Percentiles rank a stretch among this genome's conserved stretches.
Conservation (phyloP, 2,329 filamentous ascomycete species). For the Orbilia brochopaga region DNA sequence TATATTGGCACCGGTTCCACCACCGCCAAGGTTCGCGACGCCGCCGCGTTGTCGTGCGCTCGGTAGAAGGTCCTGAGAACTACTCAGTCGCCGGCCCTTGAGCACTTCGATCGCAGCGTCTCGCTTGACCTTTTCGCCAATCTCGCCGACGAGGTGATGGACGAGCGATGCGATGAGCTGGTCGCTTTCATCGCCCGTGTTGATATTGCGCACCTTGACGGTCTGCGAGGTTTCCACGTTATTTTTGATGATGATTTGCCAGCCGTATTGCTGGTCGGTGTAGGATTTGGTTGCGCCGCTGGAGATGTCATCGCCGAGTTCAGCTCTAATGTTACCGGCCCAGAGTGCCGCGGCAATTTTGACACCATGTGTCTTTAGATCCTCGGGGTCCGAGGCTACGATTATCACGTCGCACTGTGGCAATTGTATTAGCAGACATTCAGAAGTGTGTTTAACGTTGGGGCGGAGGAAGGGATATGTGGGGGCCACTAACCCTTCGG, state of each 20-base stretch:
- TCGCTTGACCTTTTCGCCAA: slow-evolving; percentile 76
- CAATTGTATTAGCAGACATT: slow-evolving; percentile 58
- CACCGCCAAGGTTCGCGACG: slow-evolving; percentile 14
- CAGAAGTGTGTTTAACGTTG: too few relatives aligned
- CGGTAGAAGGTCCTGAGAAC: slow-evolving; percentile 54
- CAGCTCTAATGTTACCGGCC: slow-evolving; percentile 82
- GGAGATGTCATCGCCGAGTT: slow-evolving; percentile 79
- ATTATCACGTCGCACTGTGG: slow-evolving; percentile 79
- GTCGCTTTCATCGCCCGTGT: slow-evolving; percentile 80
- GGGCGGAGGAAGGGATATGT: too few relatives aligned
- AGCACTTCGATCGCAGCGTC: slow-evolving; percentile 62
- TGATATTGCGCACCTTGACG: slow-evolving; percentile 79
- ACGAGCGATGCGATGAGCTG: slow-evolving; percentile 75
- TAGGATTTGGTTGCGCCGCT: slow-evolving; percentile 80
- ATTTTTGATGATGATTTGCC: slow-evolving; percentile 78
- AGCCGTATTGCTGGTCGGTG: slow-evolving; percentile 75
- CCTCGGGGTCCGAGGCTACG: slow-evolving; percentile 79
- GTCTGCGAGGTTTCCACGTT: slow-evolving; percentile 62
- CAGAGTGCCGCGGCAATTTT: slow-evolving; percentile 67
- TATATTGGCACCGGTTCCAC: slow-evolving; percentile 49
- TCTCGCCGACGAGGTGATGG: slow-evolving; percentile 79
- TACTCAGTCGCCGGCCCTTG: slow-evolving; percentile 51
- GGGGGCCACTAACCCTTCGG: slow-evolving; percentile 61
- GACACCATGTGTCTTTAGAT: slow-evolving; percentile 77
- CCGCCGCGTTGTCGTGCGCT: slow-evolving; percentile 58